Evolutionary conservation across 2,329 filamentous ascomycete species (phyloP), one percentile per base, ranked within the genome.

Genomic region (Xylariaceae sp.): DNA sequence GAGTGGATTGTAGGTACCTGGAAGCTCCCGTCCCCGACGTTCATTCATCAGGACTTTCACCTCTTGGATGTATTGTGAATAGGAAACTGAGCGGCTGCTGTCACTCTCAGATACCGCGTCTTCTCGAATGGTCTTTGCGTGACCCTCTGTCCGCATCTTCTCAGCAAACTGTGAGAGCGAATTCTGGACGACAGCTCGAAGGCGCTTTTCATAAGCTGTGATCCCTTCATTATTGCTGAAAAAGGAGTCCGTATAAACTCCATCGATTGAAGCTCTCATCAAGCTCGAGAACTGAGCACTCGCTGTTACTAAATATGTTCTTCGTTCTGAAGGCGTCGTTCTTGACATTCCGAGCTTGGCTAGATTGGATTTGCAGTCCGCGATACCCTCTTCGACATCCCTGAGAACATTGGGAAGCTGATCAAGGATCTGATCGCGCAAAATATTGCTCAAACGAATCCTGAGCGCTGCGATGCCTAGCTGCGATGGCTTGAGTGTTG

Each of bases 351-450:
- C 71, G 0, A 73, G 62, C 26, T 57, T 65, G 3, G 56, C 29
- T 16, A 73, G 59, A 21, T 57, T 63, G 1, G 40, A 45, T 1
- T 56, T 23, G 47, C 68, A 72, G 7, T 64, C 54, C 0, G 48
- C 19, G 23, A 69, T 64, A 37, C 63, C 67, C 3, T 48, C 26
- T 21, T 72, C 62, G 2, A 72, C 64, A 50, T 71, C 69, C 2
- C 53, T 6, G 5, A 73, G 54, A 21, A 73, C 46, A n/a, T 56
- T 54, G 3, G 70, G 70, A 3, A 74, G 67, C 26, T 71, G 63
- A 2, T 50, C 7, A 2, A 69, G 50, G 21, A 72, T 73, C 20
- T 72, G 68, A 2, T 61, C 55, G 6, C 64, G 62, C 16, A 65
- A 20, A 1, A 56, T 50, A 4, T 60, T 52, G 41, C 64, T 66